Base-by-base conservation (phyloP, 495 filamentous ascomycete species). In the Neurospora sp. region DNA sequence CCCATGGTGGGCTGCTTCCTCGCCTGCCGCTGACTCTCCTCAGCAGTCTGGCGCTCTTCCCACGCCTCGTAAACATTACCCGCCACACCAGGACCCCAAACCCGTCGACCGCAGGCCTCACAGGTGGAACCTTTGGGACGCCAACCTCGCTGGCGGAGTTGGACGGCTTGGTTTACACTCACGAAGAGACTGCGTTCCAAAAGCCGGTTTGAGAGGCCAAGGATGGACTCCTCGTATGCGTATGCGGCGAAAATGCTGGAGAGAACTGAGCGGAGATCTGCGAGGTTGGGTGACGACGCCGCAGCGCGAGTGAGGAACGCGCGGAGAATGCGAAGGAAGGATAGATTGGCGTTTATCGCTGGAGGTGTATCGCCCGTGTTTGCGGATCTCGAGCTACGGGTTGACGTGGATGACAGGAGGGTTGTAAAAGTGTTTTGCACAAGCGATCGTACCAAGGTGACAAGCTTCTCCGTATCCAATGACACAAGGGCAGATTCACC, bases 401-500 rank as follows among this genome's bases (percentile, higher is more conserved):
- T 76, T 1, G 87, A 86, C 14, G 92, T 94, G 73, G 90, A 86
- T 4, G 89, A 88, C 5, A 99, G 89, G 31, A 99, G 88, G 0
- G 94, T 90, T 4, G 94, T 97, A 78, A 99, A 99, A 3, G 91
- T 91, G 70, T 93, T 90, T 77, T 99, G 96, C 14, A 98, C 94
- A 71, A 94, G 86, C 12, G 86, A 86, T 1, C 96, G 92, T 70
- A 97, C 85, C 8, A 86, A 77, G 10, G 84, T 82, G 39, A 90
- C 85, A 27, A 96, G 83, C 72, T 90, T 88, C 38, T 86, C 81
- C n/a, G 80, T 77, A 65, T 87, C 84, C 18, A 87, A 72, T 10
- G 75, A 40, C 37, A 75, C 59, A 65, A 35, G 12, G 27, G 35
- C 1, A 27, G 70, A 44, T 14, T 73, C 31, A 14, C 71, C 61